These are phyloP conservation scores for Cladosporium austrohemisphaericum DNA, from an alignment of 2,329 filamentous ascomycete genomes.

Conservation along the genomic window DNA sequence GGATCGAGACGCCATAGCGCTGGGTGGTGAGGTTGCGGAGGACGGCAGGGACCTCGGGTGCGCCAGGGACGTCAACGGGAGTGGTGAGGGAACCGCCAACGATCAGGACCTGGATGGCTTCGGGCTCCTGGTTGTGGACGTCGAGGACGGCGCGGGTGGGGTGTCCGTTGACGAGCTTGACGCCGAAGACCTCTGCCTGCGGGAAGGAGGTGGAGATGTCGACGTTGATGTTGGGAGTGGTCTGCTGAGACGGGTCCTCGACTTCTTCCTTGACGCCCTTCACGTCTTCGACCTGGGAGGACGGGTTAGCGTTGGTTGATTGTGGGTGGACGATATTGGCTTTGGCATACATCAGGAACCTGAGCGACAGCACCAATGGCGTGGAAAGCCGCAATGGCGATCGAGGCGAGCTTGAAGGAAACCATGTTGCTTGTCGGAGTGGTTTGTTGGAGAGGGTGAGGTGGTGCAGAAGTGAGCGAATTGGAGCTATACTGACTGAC, in stretches of 20 bases:
- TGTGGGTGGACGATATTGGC: slow-evolving; percentile 17
- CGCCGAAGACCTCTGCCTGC: slow-evolving; percentile 76
- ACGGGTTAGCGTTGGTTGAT: slow-evolving; percentile 17
- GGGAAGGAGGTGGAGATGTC: slow-evolving; percentile 58
- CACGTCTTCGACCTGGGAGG: slow-evolving; percentile 22
- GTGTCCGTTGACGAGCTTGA: slow-evolving; percentile 91
- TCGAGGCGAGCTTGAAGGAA: slow-evolving; percentile 66
- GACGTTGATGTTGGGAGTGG: slow-evolving; percentile 58
- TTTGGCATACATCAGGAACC: slow-evolving; percentile 37
- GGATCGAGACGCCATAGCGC: slow-evolving; percentile 69
- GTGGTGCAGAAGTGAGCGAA: no score
- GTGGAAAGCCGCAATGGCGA: slow-evolving; percentile 68
- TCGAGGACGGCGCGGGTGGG: slow-evolving; percentile 78
- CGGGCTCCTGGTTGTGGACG: slow-evolving; percentile 77
- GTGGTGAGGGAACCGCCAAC: slow-evolving; percentile 71
- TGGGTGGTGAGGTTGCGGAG: slow-evolving; percentile 81
- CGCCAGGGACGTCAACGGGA: slow-evolving; percentile 50
- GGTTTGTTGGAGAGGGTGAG: no score
- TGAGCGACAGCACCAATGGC: slow-evolving; percentile 63
- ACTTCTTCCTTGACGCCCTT: slow-evolving; percentile 47
- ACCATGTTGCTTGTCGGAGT: no score
- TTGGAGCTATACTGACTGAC: no score
- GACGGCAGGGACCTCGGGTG: slow-evolving; percentile 52
- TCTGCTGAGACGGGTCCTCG: slow-evolving; percentile 41
- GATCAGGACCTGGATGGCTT: slow-evolving; percentile 69